Evolutionary conservation across 2,329 filamentous ascomycete genomes (phyloP).

Genomic region (Juglanconis sp.): DNA sequence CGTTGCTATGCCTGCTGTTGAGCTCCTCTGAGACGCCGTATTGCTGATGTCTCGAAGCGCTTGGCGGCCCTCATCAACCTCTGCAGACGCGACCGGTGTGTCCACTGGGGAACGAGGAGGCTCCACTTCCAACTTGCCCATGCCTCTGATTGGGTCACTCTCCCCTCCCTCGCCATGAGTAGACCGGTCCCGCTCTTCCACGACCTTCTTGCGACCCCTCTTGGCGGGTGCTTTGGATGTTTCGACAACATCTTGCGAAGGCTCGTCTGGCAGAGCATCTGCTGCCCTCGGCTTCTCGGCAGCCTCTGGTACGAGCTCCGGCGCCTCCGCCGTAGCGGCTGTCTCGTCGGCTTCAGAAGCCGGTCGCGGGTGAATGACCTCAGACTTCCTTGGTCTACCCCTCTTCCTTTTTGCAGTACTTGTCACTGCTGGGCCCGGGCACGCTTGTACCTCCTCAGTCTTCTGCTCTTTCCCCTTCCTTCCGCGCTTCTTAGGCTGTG

Average conservation of each 20-base stretch:
- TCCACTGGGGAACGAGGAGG: neutral
- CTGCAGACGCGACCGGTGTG: neutral
- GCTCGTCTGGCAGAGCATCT: neutral
- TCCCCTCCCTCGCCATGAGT: neutral
- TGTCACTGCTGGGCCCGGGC: neutral
- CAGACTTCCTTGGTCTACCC: slow-evolving; percentile 40
- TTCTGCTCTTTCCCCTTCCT: slow-evolving; percentile 26
- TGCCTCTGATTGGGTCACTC: neutral
- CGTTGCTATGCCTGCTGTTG: neutral
- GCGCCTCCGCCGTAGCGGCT: neutral
- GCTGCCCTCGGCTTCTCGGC: neutral
- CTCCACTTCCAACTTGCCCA: neutral
- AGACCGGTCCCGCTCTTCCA: neutral
- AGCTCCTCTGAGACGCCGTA: neutral
- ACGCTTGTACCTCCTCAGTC: slow-evolving; percentile 12
- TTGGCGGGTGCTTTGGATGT: slow-evolving; percentile 1
- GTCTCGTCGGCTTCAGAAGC: neutral
- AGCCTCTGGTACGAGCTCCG: neutral
- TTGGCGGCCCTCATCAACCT: neutral
- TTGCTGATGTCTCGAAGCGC: slow-evolving; percentile 16
- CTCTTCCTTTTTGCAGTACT: slow-evolving; percentile 31
- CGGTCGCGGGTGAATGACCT: slow-evolving; percentile 15
- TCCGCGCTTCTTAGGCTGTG: slow-evolving; percentile 27
- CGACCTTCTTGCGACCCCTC: slow-evolving; percentile 12
- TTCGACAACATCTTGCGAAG: neutral